Base-by-base conservation (phyloP, 1,284 basidiomycete genomes). In the Trichosporon sp. region DNA sequence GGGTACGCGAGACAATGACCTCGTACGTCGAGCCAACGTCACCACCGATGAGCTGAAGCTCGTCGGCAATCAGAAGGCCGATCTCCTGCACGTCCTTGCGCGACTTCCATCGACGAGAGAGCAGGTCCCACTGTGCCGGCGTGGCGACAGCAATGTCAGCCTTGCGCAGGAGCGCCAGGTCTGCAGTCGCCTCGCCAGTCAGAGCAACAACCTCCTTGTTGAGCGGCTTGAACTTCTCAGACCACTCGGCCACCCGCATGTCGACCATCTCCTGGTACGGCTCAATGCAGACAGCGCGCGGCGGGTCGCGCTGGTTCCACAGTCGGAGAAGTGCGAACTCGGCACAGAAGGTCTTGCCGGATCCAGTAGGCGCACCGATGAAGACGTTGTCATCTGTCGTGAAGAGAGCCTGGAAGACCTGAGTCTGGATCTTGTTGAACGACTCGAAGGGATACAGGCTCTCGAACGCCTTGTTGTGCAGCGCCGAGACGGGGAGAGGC, bases 351-450 rank as follows among this genome's bases (percentile, higher is more conserved):
- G 94, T 98, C 85, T 99, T 99, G 32, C 96, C 95, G 64, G 91
- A 93, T 10, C 96, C 95, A 0, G 94, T 94, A 0, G 96, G 95
- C 0, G 95, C 95, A 25, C 94, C 95, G 63, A 99, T 88, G 74
- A 99, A 92, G 44, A 95, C 89, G 73, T 94, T 96, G 75, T 98
- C 95, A 76, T 98, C 94, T 0, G 92, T 90, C 0, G 92, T 95
- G 80, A 95, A 99, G 0, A 99, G 83, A 0, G 95, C 93, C 72
- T 98, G 95, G 88, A 98, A 99, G 36, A 96, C 93, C 81, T 99
- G 96, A 0, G 94, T 99, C 78, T 99, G 96, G 70, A 98, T 96
- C 82, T 97, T 98, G 86, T 99, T 99, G 85, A 98, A 97, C 0
- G 85, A 86, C 66, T 87, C 83, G 68, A 95, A 89, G 0, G 87